Conservation (phyloP, 2,329 filamentous ascomycete species). For the Alternaria incomplexa region DNA sequence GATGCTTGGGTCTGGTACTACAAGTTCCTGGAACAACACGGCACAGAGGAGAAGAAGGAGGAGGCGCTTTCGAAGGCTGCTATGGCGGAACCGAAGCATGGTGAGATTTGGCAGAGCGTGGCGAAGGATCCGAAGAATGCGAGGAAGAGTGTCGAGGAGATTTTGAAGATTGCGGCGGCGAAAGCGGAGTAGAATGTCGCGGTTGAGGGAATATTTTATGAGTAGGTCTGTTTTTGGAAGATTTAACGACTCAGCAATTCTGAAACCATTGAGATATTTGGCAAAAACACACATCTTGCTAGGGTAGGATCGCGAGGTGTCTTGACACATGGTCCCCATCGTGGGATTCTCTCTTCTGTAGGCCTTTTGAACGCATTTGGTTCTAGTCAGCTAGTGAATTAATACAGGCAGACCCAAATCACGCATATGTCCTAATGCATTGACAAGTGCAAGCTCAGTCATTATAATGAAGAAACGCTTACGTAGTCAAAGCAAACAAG, state of each 20-base stretch:
- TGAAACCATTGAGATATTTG: too few relatives aligned
- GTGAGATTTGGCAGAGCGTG: constrained; percentile 87
- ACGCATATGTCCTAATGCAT: not conserved
- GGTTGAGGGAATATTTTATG: not conserved
- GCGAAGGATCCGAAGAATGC: constrained; percentile 87
- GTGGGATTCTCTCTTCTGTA: too few relatives aligned
- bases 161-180: constrained; percentile 78
- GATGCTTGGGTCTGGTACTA: constrained; percentile 99
- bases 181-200: constrained; percentile 52
- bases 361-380: not conserved
- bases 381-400: fast-evolving
- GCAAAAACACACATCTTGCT: too few relatives aligned
- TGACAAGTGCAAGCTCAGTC: fast-evolving
- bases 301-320: too few relatives aligned
- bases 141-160: constrained; percentile 75
- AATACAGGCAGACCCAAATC: fast-evolving
- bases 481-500: not conserved
- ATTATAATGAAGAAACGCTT: not conserved
- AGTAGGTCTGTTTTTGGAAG: not conserved
- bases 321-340: too few relatives aligned
- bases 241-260: too few relatives aligned
- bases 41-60: constrained; percentile 87
- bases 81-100: constrained; percentile 85
- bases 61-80: constrained; percentile 85
- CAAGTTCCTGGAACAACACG: constrained; percentile 90